These are phyloP conservation scores for Globisporangium carolinianum DNA, from an alignment of 352 stramenopile genomes.

Conservation along the genomic window DNA sequence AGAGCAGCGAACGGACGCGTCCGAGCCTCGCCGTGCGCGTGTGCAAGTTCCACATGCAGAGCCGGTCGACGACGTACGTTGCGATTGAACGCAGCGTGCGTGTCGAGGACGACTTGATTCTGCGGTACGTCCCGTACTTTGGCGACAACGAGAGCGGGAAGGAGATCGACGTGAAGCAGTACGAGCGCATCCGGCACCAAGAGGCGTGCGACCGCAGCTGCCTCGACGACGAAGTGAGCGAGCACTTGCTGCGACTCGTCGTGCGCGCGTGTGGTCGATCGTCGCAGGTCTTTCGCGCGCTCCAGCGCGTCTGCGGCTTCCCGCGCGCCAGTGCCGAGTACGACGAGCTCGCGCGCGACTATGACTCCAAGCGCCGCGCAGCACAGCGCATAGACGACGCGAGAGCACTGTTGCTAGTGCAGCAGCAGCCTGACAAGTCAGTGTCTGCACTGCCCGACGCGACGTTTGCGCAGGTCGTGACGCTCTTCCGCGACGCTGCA, in stretches of 20 bases:
- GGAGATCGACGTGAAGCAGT: constrained; percentile 66
- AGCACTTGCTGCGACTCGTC: constrained; percentile 64
- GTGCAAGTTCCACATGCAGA: constrained; percentile 39
- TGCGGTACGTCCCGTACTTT: constrained; percentile 90
- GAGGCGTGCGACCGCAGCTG: constrained; percentile 31
- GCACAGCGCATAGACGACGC: constrained; percentile 37
- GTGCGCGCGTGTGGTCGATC: constrained; percentile 43
- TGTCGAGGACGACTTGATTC: constrained; percentile 83
- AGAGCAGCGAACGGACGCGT: constrained; percentile 12
- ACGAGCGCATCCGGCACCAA: constrained; percentile 41
- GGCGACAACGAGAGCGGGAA: constrained; percentile 85
- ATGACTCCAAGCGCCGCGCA: constrained; percentile 31
- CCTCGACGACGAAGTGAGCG: constrained; percentile 58
- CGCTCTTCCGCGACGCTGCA: constrained; percentile 29
- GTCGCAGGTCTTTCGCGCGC: constrained; percentile 48
- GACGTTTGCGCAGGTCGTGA: constrained; percentile 12
- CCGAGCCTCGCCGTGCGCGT: constrained; percentile 28
- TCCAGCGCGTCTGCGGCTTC: constrained; percentile 53
- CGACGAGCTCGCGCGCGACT: constrained; percentile 57
- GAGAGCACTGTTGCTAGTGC: constrained; percentile 21
- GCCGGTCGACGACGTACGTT: constrained; percentile 56
- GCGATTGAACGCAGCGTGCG: constrained; percentile 65
- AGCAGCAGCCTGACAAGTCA: background rate
- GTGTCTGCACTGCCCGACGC: background rate
- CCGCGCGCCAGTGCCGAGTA: constrained; percentile 60